phyloP scores from a whole-genome alignment of 73 alveolate genomes.

The Paramecium tetraurelia region DNA sequence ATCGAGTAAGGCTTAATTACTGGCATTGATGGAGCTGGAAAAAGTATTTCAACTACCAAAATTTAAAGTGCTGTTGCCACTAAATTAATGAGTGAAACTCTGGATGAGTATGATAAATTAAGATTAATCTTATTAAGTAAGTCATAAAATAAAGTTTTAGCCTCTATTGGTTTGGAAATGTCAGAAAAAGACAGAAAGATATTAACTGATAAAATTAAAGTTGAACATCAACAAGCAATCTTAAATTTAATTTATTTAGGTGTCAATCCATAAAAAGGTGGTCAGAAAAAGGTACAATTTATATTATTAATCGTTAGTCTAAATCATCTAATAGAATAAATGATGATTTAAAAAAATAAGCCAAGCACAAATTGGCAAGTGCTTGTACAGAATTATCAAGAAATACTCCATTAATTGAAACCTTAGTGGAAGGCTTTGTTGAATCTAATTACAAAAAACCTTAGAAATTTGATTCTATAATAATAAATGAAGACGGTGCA shows the following conservation, averaged over 20 bases:
- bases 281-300: slow-evolving; percentile 9
- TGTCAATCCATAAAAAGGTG: slow-evolving; percentile 49
- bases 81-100: slow-evolving; percentile 19
- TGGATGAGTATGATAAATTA: slow-evolving; percentile 52
- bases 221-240: slow-evolving; percentile 25
- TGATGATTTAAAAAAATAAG: slow-evolving; percentile 36
- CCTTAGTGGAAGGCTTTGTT: slow-evolving; percentile 34
- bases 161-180: slow-evolving; percentile 45
- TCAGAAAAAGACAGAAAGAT: slow-evolving; percentile 53
- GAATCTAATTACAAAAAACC: slow-evolving; percentile 54
- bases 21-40: slow-evolving; percentile 54
- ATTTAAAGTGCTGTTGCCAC: slow-evolving; percentile 32
- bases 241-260: slow-evolving; percentile 39
- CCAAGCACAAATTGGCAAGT: slow-evolving; percentile 28
- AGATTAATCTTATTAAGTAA: slow-evolving; percentile 33
- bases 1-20: slow-evolving; percentile 53
- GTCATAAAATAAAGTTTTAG: neutral
- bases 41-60: slow-evolving; percentile 20
- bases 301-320: neutral
- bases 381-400: slow-evolving; percentile 51
- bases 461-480: slow-evolving; percentile 15
- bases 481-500: slow-evolving; percentile 50
- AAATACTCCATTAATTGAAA: slow-evolving; percentile 51
- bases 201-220: slow-evolving; percentile 31
- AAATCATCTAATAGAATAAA: slow-evolving; percentile 31